Base-by-base conservation (phyloP, 169 alveolate genomes). In the Blepharisma undulans region DNA sequence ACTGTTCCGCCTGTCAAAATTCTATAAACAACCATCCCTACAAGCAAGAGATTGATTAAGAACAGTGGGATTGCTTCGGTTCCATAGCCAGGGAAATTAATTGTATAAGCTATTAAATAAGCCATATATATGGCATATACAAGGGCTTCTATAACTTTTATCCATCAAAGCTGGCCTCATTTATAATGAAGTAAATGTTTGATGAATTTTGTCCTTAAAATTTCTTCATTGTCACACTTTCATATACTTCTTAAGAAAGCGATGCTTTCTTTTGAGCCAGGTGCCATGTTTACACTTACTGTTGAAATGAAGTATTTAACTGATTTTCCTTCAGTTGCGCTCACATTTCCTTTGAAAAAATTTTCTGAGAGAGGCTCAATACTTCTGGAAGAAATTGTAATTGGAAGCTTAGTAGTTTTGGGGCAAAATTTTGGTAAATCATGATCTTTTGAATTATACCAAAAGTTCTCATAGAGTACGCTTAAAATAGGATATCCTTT, bases 401-500 rank as follows among this genome's bases (percentile, higher is more conserved):
- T 72, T 25, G 80, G 80, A 25, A 72, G 19, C 10, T 29, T 72
- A 22, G 19, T 29, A 7, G 18, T 29, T 72, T 32, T 84, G 2
- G 29, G 22, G 77, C 89, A 84, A n/a, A 84, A 84, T 60, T 33
- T 84, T 84, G 89, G 89, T 4, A 84, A 59, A 25, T 18, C 10
- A 32, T 21, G 32, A 25, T 84, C 89, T 32, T 59, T 22, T 0
- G 25, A 2, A 14, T 36, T 25, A 10, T 34, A 79, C 22, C 33
- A 34, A 21, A 34, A 22, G 36, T 59, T 2, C 27, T 60, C 77
- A 30, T 84, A 84, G 21, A 84, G 74, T 4, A 34, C 36, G 7
- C 36, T 60, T 22, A 84, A 2, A 59, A 25, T 25, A 8, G 32
- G 33, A n/a, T 48, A 84, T 0, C 36, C 89, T n/a, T 25, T 34